Conservation (phyloP, 192 early-diverging fungal species). For the Mortierella alpina region DNA sequence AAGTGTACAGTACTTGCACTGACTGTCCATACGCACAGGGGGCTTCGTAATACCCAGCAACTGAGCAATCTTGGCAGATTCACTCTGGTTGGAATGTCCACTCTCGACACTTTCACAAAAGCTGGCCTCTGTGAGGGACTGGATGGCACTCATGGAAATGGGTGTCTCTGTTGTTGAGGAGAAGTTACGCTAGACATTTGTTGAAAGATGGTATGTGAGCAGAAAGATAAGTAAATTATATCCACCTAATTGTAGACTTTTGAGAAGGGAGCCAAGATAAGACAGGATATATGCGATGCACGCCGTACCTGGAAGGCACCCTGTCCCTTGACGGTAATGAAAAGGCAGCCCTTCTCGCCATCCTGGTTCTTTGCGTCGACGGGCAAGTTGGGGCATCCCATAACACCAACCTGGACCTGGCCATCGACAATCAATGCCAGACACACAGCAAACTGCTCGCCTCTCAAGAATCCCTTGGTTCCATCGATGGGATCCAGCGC, state of each 20-base stretch:
- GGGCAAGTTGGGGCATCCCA: constrained; percentile 87
- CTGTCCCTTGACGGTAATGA: constrained; percentile 86
- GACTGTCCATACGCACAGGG: constrained; percentile 94
- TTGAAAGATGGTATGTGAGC: neutral
- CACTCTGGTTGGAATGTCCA: constrained; percentile 88
- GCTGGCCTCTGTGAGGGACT: constrained; percentile 66
- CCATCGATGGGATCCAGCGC: constrained; percentile 94
- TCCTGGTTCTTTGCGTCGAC: constrained; percentile 67
- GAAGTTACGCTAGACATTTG: constrained; percentile 64
- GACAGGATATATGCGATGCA: neutral
- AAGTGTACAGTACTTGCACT: constrained; percentile 96
- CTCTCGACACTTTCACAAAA: constrained; percentile 98
- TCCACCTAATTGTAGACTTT: neutral
- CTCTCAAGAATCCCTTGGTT: constrained; percentile 98
- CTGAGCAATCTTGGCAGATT: constrained; percentile 81
- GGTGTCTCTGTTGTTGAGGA: constrained; percentile 63
- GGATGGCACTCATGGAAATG: constrained; percentile 70
- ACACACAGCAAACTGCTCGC: constrained; percentile 97
- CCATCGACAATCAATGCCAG: constrained; percentile 92
- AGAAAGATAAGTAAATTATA: neutral
- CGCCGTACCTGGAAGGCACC: constrained; percentile 89
- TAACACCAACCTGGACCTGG: constrained; percentile 87
- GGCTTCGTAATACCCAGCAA: constrained; percentile 82
- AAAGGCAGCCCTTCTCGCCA: constrained; percentile 81
- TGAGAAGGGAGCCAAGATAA: neutral